Evolutionary conservation across 1,139 yeast species (phyloP), one percentile per base, ranked within the genome.

Genomic region (Pichia sp.): DNA sequence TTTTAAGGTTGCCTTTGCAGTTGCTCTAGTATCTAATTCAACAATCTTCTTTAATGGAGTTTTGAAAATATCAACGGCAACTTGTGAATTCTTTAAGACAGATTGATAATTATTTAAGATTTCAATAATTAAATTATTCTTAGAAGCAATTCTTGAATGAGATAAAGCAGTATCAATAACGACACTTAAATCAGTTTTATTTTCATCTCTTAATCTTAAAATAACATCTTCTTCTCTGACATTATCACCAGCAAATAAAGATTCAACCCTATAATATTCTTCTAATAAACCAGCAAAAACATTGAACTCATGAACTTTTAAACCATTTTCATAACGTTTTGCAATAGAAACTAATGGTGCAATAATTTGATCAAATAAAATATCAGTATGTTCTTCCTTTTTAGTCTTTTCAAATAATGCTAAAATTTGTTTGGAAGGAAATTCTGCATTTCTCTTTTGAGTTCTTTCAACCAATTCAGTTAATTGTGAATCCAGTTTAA

Each of bases 1-100:
- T 66, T 87, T 89, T 61, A 92, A 74, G n/a, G 96, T 87, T 44
- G 92, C 97, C 73, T 90, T 92, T 30, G 95, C 92, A 40, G 96
- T 81, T 16, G 87, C 79, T 63, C 96, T 83, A 33, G 92, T 76
- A 59, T 90, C 97, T 55, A 92, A 74, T 63, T 86, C 94, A 46
- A 89, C 96, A 56, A 94, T 71, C 50, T 78, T 73, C 67, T 81
- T 83, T 68, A 92, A 76, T 10, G 87, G 74, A 25, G 75, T 78
- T 56, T 87, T 80, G 60, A 92, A 76, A 49, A 79, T 72, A 51
- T 74, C 69, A 45, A 96, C 90, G 56, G 85, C 78, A 39, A 75
- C 78, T 5, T 90, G 78, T 64, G 62, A 79, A 61, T 69, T 80
- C 79, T 68, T 89, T 62, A 60, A 56, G 39, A 72, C 59, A 45